Evolutionary conservation across 2,329 filamentous ascomycete species (phyloP), one percentile per base, ranked within the genome.

Genomic region (Mariannaea sp.): DNA sequence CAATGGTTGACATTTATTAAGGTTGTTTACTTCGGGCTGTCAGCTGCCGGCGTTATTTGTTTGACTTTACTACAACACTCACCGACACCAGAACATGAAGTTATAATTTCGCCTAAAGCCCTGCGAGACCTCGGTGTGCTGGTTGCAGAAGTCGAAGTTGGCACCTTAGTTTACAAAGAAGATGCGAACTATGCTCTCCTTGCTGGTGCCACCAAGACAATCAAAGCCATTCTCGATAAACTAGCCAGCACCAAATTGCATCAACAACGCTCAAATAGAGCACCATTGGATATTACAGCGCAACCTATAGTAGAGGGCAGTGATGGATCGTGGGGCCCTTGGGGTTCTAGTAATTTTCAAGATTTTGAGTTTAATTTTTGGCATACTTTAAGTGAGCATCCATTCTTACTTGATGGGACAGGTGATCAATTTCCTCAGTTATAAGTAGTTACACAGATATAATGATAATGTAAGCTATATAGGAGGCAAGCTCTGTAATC

Each of bases 181-280:
- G 52, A 56, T 7, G 20, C 58, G 1, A 56, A 60, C 19, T 60
- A 53, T 29, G 43, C 33, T 3, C 30, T 60, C 7, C 30, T 60
- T 12, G 24, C 35, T 7, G 30, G 38, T 1, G 58, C 55, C 10
- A 47, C 56, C 3, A 24, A 45, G 14, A 58, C 58, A 2, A 60
- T 56, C 8, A 17, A 12, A 22, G 26, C 5, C 16, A 22, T 32
- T 6, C 29, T 30, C 13, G 29, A 30, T 30, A 30, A 30, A 30
- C 29, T n/a, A n/a, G n/a, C n/a, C n/a, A n/a, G n/a, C n/a, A n/a
- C n/a, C n/a, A n/a, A n/a, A n/a, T n/a, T n/a, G n/a, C n/a, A n/a
- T n/a, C n/a, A n/a, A n/a, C n/a, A n/a, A n/a, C n/a, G n/a, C n/a
- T n/a, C n/a, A n/a, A n/a, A n/a, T n/a, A n/a, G n/a, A n/a, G n/a